Conservation (phyloP, 371 early-diverging fungal genomes). For the Syncephalastrum sp. region DNA sequence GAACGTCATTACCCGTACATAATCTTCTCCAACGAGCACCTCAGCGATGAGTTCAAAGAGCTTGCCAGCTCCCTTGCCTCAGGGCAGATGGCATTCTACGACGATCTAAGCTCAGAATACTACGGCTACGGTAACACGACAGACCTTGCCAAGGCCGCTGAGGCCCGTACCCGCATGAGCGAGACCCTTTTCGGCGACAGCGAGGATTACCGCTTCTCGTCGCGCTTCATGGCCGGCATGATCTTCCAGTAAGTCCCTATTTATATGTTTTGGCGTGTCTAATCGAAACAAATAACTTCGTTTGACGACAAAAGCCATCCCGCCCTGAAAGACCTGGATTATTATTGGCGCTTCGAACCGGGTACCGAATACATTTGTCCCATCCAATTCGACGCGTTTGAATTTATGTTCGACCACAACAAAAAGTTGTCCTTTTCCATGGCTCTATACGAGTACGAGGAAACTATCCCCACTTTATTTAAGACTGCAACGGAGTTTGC, state of each 20-base stretch:
- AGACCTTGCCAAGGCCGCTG: conserved; percentile 26
- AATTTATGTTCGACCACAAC: conserved; percentile 34
- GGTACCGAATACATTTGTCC: conserved; percentile 50
- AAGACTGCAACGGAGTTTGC: conserved; percentile 58
- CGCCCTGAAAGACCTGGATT: conserved; percentile 35
- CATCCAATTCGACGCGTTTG: conserved; percentile 37
- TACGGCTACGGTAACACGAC: conserved; percentile 32
- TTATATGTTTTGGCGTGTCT: too few relatives aligned
- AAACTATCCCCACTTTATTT: conserved; percentile 86
- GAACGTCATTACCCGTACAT: conserved; percentile 39
- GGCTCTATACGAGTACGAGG: conserved; percentile 75
- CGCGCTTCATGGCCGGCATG: conserved; percentile 44
- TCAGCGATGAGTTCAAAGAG: conserved; percentile 36
- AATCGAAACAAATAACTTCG: too few relatives aligned
- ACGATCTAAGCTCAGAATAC: conserved; percentile 19
- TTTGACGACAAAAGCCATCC: conserved; percentile 27
- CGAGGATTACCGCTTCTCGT: conserved; percentile 42
- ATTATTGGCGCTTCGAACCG: conserved; percentile 45
- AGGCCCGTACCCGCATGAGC: conserved; percentile 23
- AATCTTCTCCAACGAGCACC: conserved; percentile 34
- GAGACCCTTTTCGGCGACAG: conserved; percentile 39
- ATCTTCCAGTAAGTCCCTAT: conserved; percentile 30
- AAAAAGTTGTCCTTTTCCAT: conserved; percentile 66
- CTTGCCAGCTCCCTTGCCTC: conserved; percentile 25
- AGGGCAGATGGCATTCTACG: conserved; percentile 25